These are phyloP conservation scores for Solanum chacoense DNA, from an alignment of 305 asterid species.

Conservation along the genomic window DNA sequence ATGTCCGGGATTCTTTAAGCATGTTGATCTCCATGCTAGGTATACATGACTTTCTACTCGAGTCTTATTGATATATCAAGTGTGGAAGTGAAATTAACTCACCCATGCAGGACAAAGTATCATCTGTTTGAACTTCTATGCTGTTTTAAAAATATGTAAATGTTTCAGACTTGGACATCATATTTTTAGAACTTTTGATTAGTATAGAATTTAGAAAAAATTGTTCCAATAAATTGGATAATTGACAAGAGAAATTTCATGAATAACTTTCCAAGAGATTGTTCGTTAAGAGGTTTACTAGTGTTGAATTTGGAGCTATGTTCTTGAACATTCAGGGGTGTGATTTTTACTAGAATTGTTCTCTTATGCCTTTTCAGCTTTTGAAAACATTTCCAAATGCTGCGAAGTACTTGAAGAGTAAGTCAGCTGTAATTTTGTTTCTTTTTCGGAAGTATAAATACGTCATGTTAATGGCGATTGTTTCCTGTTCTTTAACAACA, in stretches of 20 bases:
- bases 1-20: background rate
- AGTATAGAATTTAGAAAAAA: background rate
- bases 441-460: background rate
- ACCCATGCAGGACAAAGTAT: background rate
- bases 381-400: slow-evolving; percentile 72
- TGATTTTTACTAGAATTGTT: slow-evolving; percentile 15
- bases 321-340: background rate
- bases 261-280: background rate
- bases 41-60: background rate
- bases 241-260: background rate
- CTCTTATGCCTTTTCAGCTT: slow-evolving; percentile 44
- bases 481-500: slow-evolving; percentile 6
- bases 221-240: background rate
- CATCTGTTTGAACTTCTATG: background rate
- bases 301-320: background rate
- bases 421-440: slow-evolving; percentile 21
- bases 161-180: background rate
- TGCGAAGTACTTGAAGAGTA: slow-evolving; percentile 59
- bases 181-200: background rate
- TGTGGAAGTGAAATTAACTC: background rate
- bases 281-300: background rate
- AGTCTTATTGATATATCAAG: background rate
- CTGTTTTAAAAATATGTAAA: background rate
- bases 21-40: background rate
- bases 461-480: background rate